Base-by-base conservation (phyloP, 352 stramenopile genomes). In the Pythium pyrilobum region DNA sequence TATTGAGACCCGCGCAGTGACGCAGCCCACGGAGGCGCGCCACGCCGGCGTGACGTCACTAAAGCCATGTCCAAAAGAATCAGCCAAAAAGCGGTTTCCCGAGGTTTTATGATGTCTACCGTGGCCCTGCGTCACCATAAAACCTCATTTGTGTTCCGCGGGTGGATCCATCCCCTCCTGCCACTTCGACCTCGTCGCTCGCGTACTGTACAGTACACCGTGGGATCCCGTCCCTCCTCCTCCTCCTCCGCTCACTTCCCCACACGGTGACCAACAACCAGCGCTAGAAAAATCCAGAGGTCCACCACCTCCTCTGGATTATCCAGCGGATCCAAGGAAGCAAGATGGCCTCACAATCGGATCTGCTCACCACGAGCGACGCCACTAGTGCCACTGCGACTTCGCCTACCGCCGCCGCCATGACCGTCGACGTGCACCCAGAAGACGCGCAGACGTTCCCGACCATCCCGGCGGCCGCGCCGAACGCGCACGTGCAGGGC, bases 401-500 rank as follows among this genome's bases (percentile, higher is more conserved):
- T 12, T 34, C 29, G 13, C 2, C 52, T 31, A 18, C 36, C 18
- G 36, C 25, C 16, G 21, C 41, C 13, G 18, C 7, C 15, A 67
- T 67, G 59, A 57, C 59, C 6, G 40, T 40, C 45, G 39, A 62
- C 58, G 39, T 53, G 18, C 44, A 56, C 32, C 39, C 43, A 5
- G 50, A 60, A 21, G 46, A 53, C 10, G 37, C 40, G 45, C 45
- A 51, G 47, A 60, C 50, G 5, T 61, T 40, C 34, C 59, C 59
- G 38, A 69, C 81, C 38, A 64, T 83, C 51, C 57, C 69, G 10
- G 55, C 64, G 32, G 66, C 80, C 37, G 73, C 67, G 12, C 67
- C 75, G 62, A 74, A 69, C 25, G 81, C 85, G 6, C 84, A 92
- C 56, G 53, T 96, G 53, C 56, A 87, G 57, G 81, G 74, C 61